phyloP scores from a whole-genome alignment of 441 rosid species.

The Jatropha multifida region DNA sequence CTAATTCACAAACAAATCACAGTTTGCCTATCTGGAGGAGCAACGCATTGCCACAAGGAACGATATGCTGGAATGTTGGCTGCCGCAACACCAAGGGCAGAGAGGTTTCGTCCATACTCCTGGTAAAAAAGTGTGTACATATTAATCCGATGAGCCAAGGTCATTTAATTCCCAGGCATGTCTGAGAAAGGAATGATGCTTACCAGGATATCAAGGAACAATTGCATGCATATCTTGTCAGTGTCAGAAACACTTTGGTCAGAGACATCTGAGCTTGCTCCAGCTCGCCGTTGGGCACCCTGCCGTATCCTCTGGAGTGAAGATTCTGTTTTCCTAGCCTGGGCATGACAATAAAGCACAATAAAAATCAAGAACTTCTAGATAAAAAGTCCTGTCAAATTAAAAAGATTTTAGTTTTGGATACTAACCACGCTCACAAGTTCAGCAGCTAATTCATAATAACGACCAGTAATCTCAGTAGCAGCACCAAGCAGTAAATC shows the following conservation, averaged over 20 bases:
- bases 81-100: constrained; percentile 72
- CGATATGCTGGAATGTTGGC: constrained; percentile 57
- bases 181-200: not conserved
- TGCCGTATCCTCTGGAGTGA: constrained; percentile 87
- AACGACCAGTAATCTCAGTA: constrained; percentile 70
- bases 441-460: constrained; percentile 77
- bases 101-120: constrained; percentile 86
- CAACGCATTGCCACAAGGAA: constrained; percentile 91
- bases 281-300: constrained; percentile 88
- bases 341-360: constrained; percentile 19
- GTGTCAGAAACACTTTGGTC: constrained; percentile 79
- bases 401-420: constrained; percentile 19
- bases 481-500: constrained; percentile 53
- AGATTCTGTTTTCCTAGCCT: constrained; percentile 89
- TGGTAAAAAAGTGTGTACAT: constrained; percentile 26
- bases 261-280: constrained; percentile 81
- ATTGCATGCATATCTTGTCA: constrained; percentile 91
- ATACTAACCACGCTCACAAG: constrained; percentile 79
- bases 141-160: not conserved
- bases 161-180: not conserved
- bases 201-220: constrained; percentile 98
- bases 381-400: not conserved
- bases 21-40: constrained; percentile 70
- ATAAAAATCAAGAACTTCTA: not conserved
- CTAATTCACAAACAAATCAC: constrained; percentile 36